These are phyloP conservation scores for Aspergillus sp. DNA, from an alignment of 2,329 filamentous ascomycete genomes.

Conservation along the genomic window DNA sequence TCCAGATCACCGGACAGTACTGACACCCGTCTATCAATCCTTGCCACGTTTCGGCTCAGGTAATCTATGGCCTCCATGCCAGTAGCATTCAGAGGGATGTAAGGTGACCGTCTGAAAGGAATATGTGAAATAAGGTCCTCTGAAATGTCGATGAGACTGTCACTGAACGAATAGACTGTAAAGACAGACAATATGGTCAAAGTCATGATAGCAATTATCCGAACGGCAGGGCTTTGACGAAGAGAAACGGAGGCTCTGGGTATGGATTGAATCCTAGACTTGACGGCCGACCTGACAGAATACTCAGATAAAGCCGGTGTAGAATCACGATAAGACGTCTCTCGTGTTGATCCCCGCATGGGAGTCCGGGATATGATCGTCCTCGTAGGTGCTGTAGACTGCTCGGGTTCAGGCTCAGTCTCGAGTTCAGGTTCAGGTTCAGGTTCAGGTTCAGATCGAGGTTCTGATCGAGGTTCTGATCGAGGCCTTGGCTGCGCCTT, in stretches of 20 bases:
- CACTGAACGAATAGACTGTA: slow-evolving; percentile 7
- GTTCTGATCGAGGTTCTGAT: slow-evolving; percentile 1
- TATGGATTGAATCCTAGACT: background rate
- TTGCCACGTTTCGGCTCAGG: slow-evolving; percentile 20
- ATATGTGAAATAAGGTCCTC: slow-evolving; percentile 10
- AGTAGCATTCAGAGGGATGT: slow-evolving; percentile 16
- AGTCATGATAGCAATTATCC: slow-evolving; percentile 5
- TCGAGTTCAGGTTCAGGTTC: slow-evolving; percentile 2
- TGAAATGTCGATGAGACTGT: slow-evolving; percentile 8
- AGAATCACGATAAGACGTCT: slow-evolving; percentile 1
- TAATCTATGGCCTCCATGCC: slow-evolving; percentile 17
- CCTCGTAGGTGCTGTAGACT: slow-evolving; percentile 13
- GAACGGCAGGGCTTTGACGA: background rate
- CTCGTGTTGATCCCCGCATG: background rate
- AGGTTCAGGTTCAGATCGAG: background rate
- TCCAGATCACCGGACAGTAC: slow-evolving; percentile 23
- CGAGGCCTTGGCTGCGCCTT: background rate
- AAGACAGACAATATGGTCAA: slow-evolving; percentile 8
- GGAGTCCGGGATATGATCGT: slow-evolving; percentile 17
- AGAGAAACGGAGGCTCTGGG: background rate
- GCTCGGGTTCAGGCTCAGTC: background rate
- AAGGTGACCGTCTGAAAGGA: slow-evolving; percentile 4
- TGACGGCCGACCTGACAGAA: background rate
- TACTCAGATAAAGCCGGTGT: background rate
- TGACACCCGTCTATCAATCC: slow-evolving; percentile 22